phyloP scores from a whole-genome alignment of 371 early-diverging fungal species.

The Zychaea mexicana region DNA sequence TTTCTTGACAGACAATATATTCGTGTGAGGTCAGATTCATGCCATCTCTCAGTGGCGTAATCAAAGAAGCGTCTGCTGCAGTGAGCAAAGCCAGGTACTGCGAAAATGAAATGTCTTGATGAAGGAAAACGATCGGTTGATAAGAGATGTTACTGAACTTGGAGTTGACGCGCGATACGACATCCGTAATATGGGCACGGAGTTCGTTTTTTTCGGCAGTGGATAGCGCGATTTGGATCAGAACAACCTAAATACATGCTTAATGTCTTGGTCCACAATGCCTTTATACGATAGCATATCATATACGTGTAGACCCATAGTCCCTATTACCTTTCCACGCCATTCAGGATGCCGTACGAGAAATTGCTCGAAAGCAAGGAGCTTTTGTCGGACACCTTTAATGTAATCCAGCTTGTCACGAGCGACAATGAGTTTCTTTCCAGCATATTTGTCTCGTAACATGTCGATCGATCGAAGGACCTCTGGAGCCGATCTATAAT shows the following conservation, averaged over 20 bases:
- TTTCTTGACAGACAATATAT: conserved; percentile 96
- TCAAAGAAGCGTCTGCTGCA: conserved; percentile 94
- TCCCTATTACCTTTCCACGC: conserved; percentile 80
- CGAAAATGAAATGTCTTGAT: conserved; percentile 89
- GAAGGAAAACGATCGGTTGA: conserved; percentile 93
- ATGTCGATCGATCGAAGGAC: conserved; percentile 76
- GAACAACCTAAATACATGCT: conserved; percentile 71
- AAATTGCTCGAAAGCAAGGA: conserved; percentile 94
- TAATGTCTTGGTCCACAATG: not conserved
- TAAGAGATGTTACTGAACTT: conserved; percentile 91
- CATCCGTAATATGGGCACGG: conserved; percentile 87
- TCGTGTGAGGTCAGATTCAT: conserved; percentile 99
- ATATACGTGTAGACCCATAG: too few species aligned
- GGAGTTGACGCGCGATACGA: conserved; percentile 93
- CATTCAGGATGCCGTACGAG: conserved; percentile 88
- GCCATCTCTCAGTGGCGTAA: conserved; percentile 97
- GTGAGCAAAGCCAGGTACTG: conserved; percentile 95
- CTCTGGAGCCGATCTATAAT: conserved; percentile 29
- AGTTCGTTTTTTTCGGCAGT: conserved; percentile 72
- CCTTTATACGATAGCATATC: not conserved
- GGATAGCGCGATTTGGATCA: conserved; percentile 83
- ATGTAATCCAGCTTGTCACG: conserved; percentile 98
- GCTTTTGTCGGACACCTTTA: conserved; percentile 98
- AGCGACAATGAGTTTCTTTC: conserved; percentile 95
- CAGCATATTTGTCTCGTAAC: conserved; percentile 86